Base-by-base conservation (phyloP, 2,329 filamentous ascomycete species). In the Grosmannia clavigera region DNA sequence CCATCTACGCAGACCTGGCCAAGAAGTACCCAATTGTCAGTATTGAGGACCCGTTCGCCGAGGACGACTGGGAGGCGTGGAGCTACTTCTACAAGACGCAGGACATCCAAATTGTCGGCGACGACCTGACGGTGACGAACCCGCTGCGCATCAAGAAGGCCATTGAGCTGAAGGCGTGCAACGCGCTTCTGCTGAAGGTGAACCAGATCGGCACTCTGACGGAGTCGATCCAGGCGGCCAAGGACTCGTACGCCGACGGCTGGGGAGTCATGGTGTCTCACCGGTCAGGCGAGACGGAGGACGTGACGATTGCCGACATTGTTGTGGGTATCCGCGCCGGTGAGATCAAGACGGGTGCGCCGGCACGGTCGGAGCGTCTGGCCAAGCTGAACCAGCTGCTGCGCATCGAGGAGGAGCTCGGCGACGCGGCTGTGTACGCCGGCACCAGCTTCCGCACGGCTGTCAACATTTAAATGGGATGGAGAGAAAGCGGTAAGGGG, bases 181-280 rank as follows among this genome's bases (percentile, higher is more conserved):
- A 99, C 74, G 89, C 92, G 67, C 88, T 99, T 63, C 85, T 99
- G 65, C 90, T 99, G 74, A 99, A 99, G 88, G 92, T 99, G 78
- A 99, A 99, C 88, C 94, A 99, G 84, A 99, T 99, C 70, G 94
- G 94, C 79, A 96, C 94, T 68, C 86, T 99, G 71, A 95, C 90
- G 69, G 94, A 99, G 83, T 96, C 94, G 63, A 96, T 97, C 79
- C 92, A 97, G 82, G 94, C 94, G 60, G 92, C 94, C 75, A 96
- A 97, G 85, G 94, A 97, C 80, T 95, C 92, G 58, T 97, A 94
- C 75, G 88, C 87, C 68, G 92, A 90, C 69, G 86, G 84, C 75
- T 99, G 94, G 94, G 92, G 92, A 75, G 92, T 99, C 81, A 97
- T 99, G 94, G 94, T 99, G 66, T 97, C 94, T 67, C 94, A 99